These are phyloP conservation scores for Kluyveromyces lactis DNA, from an alignment of 805 yeast genomes.

Conservation along the genomic window DNA sequence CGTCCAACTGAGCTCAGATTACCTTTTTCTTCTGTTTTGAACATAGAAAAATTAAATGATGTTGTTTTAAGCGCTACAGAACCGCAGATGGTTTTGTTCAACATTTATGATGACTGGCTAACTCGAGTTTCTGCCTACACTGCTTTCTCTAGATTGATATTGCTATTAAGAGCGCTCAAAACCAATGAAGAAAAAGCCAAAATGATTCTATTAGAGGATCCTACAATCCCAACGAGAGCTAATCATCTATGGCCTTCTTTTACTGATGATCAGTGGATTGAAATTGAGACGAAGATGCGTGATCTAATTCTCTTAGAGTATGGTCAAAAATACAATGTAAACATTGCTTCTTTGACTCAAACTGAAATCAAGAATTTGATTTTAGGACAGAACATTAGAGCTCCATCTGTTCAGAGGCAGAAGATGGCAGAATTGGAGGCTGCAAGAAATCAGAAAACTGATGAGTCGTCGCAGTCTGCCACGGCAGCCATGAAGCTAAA, in stretches of 20 bases:
- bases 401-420: constrained; percentile 83
- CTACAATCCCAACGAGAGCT: constrained; percentile 55
- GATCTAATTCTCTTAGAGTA: constrained; percentile 83
- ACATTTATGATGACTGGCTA: constrained; percentile 93
- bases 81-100: constrained; percentile 86
- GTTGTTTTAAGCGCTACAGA: constrained; percentile 80
- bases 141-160: constrained; percentile 81
- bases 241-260: constrained; percentile 94
- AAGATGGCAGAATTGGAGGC: constrained; percentile 70
- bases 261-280: constrained; percentile 83
- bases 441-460: constrained; percentile 32
- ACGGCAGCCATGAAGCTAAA: constrained; percentile 72
- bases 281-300: constrained; percentile 77
- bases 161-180: constrained; percentile 75
- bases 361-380: constrained; percentile 90
- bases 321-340: constrained; percentile 76
- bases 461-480: constrained; percentile 39
- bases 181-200: constrained; percentile 72
- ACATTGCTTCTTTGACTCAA: constrained; percentile 80
- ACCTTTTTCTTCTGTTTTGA: constrained; percentile 83
- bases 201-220: constrained; percentile 66
- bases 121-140: constrained; percentile 76
- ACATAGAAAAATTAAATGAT: constrained; percentile 70
- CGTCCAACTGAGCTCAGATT: constrained; percentile 82
- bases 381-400: constrained; percentile 86